Base-by-base conservation (phyloP, 306 rosid species). In the Pueraria montana region DNA sequence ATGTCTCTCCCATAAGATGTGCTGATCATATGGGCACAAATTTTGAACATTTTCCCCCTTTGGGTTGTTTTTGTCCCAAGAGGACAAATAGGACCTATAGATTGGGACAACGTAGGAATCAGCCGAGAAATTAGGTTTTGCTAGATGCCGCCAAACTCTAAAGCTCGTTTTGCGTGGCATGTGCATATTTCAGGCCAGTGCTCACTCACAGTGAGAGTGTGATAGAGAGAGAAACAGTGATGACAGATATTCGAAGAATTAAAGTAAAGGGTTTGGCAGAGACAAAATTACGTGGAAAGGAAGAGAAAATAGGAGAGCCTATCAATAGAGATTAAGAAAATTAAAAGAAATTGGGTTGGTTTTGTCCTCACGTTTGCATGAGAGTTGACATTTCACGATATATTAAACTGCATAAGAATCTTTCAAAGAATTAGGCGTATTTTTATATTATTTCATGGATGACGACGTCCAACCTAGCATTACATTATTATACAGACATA, bases 391-490 rank as follows among this genome's bases (percentile, higher is more conserved):
- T 84, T 80, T 84, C 63, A 77, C 3, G 43, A 77, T 83, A 80
- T 72, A 59, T 80, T 80, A 70, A 84, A 8, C 13, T 18, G 48
- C 46, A 45, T 36, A 73, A 64, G 90, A 89, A 89, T 89, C 92
- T 89, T 84, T 89, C 77, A 70, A 79, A 75, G 88, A 76, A 86
- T 78, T 84, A 76, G 72, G 63, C 36, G 8, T 49, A 42, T 58
- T 84, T 86, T 81, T 21, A 26, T 20, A 86, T 70, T 74, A 79
- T 83, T 84, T 81, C 78, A 84, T 81, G 81, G 84, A 85, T 80
- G 88, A 71, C 9, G 87, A 89, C 85, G 72, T 77, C 63, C 87
- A 82, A 87, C 87, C 83, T 84, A 74, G 79, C 85, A 84, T 68
- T 79, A 65, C 70, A 74, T 68, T 67, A 78, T 56, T 77, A 61